Conservation (phyloP, 208 protist genomes). For the Crithidia expoeki region DNA sequence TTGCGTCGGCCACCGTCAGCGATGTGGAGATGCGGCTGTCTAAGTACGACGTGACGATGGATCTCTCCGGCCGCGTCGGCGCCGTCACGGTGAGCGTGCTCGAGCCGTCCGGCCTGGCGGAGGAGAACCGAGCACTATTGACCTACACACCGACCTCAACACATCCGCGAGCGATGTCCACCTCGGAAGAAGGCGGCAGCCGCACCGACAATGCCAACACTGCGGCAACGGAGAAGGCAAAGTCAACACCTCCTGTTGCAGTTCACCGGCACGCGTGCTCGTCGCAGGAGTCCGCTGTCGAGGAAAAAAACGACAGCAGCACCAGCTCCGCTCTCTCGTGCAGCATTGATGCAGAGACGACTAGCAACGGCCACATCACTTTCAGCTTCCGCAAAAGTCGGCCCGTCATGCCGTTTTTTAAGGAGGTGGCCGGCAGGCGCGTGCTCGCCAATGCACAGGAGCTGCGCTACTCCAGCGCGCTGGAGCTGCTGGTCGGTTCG, state of each 20-base stretch:
- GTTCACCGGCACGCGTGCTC: neutral
- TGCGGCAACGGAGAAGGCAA: neutral
- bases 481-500: slow-evolving; percentile 68
- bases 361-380: slow-evolving; percentile 37
- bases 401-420: slow-evolving; percentile 83
- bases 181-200: slow-evolving; percentile 11
- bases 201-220: neutral
- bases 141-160: slow-evolving; percentile 19
- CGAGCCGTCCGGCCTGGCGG: slow-evolving; percentile 46
- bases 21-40: slow-evolving; percentile 62
- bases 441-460: slow-evolving; percentile 68
- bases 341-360: neutral
- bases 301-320: neutral
- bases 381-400: slow-evolving; percentile 74
- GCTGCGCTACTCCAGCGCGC: slow-evolving; percentile 75
- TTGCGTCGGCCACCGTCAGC: slow-evolving; percentile 50
- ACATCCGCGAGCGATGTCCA: slow-evolving; percentile 1
- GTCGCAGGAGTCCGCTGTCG: neutral
- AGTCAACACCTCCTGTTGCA: neutral
- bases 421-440: slow-evolving; percentile 50
- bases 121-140: slow-evolving; percentile 51
- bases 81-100: slow-evolving; percentile 45
- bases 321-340: neutral
- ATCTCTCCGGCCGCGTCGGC: slow-evolving; percentile 56
- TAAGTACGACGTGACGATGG: slow-evolving; percentile 74